A percentile compares a stretch with the other conserved stretches of the same genome.
phyloP scores from a whole-genome alignment of 768 basidiomycete genomes.

The Symmetrospora coprosmae region DNA sequence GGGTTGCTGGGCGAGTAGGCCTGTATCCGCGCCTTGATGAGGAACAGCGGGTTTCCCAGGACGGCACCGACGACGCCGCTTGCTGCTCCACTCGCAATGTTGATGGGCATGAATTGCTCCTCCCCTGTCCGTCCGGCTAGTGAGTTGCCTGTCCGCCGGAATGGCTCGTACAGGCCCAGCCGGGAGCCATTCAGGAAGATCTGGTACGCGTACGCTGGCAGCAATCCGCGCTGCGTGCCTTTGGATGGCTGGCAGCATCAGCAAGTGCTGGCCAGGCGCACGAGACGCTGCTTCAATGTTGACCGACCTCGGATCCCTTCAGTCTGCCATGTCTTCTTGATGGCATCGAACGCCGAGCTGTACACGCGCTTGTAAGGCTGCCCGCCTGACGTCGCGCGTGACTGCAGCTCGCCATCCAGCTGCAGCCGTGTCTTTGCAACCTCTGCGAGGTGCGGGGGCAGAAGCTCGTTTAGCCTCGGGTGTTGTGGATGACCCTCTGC shows the following conservation, averaged over 20 bases:
- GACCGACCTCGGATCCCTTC: slow-evolving; percentile 29
- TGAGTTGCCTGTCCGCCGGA: slow-evolving; percentile 57
- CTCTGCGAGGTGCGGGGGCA: slow-evolving; percentile 31
- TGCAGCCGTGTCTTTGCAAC: slow-evolving; percentile 92
- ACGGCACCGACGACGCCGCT: slow-evolving; percentile 69
- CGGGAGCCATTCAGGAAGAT: slow-evolving; percentile 48
- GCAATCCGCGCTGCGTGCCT: slow-evolving; percentile 77
- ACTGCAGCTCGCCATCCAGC: slow-evolving; percentile 79
- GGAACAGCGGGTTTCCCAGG: slow-evolving; percentile 77
- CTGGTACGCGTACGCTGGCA: slow-evolving; percentile 69
- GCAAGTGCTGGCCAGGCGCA: neutral
- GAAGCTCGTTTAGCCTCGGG: neutral
- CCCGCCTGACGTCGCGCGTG: neutral
- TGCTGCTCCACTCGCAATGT: slow-evolving; percentile 68
- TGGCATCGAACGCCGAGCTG: slow-evolving; percentile 71
- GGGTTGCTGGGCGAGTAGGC: slow-evolving; percentile 90
- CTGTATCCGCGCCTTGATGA: slow-evolving; percentile 98
- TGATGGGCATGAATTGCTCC: slow-evolving; percentile 60
- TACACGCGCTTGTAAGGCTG: slow-evolving; percentile 54
- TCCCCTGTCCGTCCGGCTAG: slow-evolving; percentile 48
- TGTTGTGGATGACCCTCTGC: neutral
- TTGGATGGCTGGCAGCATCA: neutral
- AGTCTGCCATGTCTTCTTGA: slow-evolving; percentile 37
- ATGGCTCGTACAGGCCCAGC: slow-evolving; percentile 85
- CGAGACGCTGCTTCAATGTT: neutral